Base-by-base conservation (phyloP, 2,329 filamentous ascomycete species). In the Ambrosiella xylebori region DNA sequence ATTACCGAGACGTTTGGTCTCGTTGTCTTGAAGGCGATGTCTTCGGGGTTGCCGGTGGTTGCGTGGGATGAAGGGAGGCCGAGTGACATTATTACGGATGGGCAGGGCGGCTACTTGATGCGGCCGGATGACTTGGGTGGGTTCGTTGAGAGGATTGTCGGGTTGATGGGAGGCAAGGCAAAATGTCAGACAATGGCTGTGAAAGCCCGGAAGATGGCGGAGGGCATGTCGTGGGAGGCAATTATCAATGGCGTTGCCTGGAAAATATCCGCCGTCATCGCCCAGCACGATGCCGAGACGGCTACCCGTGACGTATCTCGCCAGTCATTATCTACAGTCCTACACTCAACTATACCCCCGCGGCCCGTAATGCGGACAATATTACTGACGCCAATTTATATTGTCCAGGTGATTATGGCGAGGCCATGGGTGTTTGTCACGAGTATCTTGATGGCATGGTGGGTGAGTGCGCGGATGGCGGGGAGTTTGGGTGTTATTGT, bases 1-100 rank as follows among this genome's bases (percentile, higher is more conserved):
- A 72, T 86, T 59, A 86, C 82, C 0, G 83, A 86, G 67, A 86
- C 83, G 0, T 86, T 86, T 66, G 83, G 83, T 0, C 71, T 86
- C 8, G 82, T 86, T 0, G 82, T 86, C 1, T 71, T 86, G 1
- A 83, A 86, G 67, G 79, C 80, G 2, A 85, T 86, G 82, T 82
- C 82, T 0, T 84, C 81, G 62, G 81, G 82, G 2, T 74, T 87
- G 1, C 82, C 82, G 0, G 82, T 86, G 27, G 73, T 86, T 56
- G 83, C 83, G 2, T 75, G 84, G 51, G 81, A 86, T 63, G 80
- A 84, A 65, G 83, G 83, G 8, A 83, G 84, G 0, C 83, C 83
- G 0, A 82, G 79, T 40, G 82, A 86, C 64, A 85, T 82, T 57
- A 74, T 86, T 40, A 71, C 73, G 35, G 70, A 86, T 62, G 76